Evolutionary conservation across 345 rosid species (phyloP).

Genomic region (Eucalyptus shirleyi): DNA sequence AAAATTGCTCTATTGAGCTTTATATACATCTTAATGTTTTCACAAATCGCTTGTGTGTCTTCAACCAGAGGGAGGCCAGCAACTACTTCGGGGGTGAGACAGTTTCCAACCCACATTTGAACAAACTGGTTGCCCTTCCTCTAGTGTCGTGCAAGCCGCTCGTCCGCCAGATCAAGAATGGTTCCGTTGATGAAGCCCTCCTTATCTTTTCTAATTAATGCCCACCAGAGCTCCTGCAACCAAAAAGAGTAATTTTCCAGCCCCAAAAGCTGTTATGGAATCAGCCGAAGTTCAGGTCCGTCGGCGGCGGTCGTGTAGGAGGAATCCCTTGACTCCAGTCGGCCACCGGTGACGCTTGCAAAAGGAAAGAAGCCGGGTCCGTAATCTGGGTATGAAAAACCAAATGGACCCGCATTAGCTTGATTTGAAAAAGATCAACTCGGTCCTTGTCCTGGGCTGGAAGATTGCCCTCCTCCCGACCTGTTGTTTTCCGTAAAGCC

Average conservation of each 20-base stretch:
- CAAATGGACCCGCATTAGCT: background rate
- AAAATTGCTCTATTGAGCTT: background rate
- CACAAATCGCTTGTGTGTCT: background rate
- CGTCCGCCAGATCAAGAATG: accelerated
- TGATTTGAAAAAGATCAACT: no score
- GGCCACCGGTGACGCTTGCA: background rate
- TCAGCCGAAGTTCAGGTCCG: background rate
- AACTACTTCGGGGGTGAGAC: background rate
- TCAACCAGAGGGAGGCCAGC: background rate
- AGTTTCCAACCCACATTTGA: background rate
- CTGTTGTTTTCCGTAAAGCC: no score
- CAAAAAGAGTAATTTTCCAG: background rate
- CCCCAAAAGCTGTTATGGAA: background rate
- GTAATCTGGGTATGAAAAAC: background rate
- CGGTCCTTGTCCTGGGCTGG: no score
- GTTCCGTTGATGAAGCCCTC: background rate
- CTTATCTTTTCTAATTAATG: background rate
- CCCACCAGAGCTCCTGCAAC: background rate
- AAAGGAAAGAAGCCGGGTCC: background rate
- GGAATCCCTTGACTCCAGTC: background rate
- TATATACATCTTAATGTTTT: no score
- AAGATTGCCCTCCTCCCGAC: no score
- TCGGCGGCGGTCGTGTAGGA: background rate
- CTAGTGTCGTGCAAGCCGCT: background rate
- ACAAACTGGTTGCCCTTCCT: background rate